These are phyloP conservation scores for Rhizopogon vesiculosus DNA, from an alignment of 768 basidiomycete genomes.

Conservation along the genomic window DNA sequence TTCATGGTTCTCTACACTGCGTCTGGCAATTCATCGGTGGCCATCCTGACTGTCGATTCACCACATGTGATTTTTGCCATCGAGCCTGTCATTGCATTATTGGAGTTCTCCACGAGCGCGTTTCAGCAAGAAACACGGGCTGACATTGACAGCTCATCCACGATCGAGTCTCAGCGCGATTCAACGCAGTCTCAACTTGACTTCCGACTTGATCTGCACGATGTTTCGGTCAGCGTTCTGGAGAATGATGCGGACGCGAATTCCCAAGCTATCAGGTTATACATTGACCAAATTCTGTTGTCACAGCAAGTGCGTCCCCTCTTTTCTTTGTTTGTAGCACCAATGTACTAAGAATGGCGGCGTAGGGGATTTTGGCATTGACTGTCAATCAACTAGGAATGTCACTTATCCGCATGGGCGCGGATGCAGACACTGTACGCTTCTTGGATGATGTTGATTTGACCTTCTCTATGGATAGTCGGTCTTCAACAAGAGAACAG, in stretches of 20 bases:
- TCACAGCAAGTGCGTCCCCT: conserved; percentile 76
- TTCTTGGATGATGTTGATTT: conserved; percentile 93
- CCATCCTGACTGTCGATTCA: conserved; percentile 85
- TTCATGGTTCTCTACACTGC: conserved; percentile 90
- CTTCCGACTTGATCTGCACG: conserved; percentile 85
- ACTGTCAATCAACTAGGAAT: conserved; percentile 83
- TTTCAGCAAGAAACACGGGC: conserved; percentile 26
- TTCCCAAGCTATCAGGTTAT: conserved; percentile 82
- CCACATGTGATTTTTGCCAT: conserved; percentile 90
- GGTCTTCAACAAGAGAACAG: conserved; percentile 63
- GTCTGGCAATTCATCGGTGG: conserved; percentile 63
- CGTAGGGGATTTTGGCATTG: conserved; percentile 74
- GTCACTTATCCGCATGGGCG: conserved; percentile 89
- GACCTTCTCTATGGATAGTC: conserved; percentile 82
- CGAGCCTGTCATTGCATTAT: conserved; percentile 85
- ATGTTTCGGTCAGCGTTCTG: conserved; percentile 83
- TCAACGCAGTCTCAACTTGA: conserved; percentile 30
- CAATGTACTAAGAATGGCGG: conserved; percentile 7
- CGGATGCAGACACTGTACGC: conserved; percentile 73
- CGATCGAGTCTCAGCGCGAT: conserved; percentile 5
- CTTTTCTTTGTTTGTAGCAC: neutral
- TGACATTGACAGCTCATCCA: conserved; percentile 10
- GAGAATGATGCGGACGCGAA: conserved; percentile 76
- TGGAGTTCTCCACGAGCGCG: conserved; percentile 75
- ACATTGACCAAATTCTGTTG: conserved; percentile 79